Base-by-base conservation (phyloP, 2,329 filamentous ascomycete genomes). In the Neonectria punicea region DNA sequence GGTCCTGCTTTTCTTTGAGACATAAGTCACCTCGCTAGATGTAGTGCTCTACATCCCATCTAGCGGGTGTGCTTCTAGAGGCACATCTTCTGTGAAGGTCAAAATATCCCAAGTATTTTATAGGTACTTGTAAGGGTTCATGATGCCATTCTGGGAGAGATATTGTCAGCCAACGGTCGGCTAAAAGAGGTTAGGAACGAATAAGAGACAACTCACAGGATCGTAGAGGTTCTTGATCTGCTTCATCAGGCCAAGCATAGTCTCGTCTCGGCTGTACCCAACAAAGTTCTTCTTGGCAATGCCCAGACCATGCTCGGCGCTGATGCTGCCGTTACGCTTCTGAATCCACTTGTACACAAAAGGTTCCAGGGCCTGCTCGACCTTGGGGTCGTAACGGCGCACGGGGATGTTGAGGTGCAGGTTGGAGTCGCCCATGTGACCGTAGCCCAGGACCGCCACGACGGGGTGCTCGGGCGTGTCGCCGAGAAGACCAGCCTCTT, bases 41-140 rank as follows among this genome's bases (percentile, higher is more conserved):
- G 36, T 20, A 30, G 53, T 30, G 34, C 39, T 34, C 49, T 51
- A 51, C 51, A 51, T 55, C 16, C n/a, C 50, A 56, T 46, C 36
- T 56, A 51, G 39, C 18, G 34, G 25, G 20, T 18, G 20, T n/a
- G 39, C 34, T 25, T 54, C 20, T 11, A 16, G 8, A 14, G 20
- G 7, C 2, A 30, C 9, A 43, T 36, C 13, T 13, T 43, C 22
- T 28, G 4, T 50, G 16, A 16, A 5, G 3, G 28, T 30, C 46
- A 36, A 53, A 43, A 34, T 46, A 41, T 50, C 59, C 28, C 61
- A 61, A 51, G 56, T 67, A 65, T 68, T 8, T 43, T 36, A 91
- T 70, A 98, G 92, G 79, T 98, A 98, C 82, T 98, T 98, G 85
- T 98, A 98, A 1, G 95, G 95, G 82, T 98, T 98, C 93, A 98